Evolutionary conservation across 2,329 filamentous ascomycete genomes (phyloP).

Genomic region (Lasiodiplodia theobromae): DNA sequence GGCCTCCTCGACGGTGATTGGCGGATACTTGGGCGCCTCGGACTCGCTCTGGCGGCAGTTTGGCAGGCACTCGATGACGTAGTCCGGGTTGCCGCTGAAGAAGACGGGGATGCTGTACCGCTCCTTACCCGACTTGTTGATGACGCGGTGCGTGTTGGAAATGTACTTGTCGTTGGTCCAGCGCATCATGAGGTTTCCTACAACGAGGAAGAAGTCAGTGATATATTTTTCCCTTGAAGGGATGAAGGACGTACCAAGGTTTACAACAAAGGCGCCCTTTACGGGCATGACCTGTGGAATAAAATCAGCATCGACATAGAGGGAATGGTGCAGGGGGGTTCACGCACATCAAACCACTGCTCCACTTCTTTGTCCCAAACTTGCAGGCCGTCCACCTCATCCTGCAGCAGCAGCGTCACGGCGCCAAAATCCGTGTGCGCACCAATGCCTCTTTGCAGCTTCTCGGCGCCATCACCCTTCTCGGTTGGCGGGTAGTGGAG

Average conservation of each 20-base stretch:
- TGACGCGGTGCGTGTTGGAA: conserved; percentile 52
- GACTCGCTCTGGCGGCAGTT: conserved; percentile 47
- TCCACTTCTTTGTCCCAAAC: conserved; percentile 41
- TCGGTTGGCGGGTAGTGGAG: conserved; percentile 52
- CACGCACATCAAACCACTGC: conserved; percentile 38
- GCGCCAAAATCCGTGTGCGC: conserved; percentile 55
- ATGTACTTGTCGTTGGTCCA: conserved; percentile 53
- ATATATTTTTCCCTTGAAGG: conserved; percentile 21
- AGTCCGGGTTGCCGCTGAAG: conserved; percentile 55
- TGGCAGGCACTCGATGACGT: conserved; percentile 51
- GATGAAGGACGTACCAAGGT: conserved; percentile 40
- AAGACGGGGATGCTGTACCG: conserved; percentile 54
- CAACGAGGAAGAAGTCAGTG: conserved; percentile 36
- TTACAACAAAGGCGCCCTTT: conserved; percentile 40
- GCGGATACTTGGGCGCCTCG: conserved; percentile 49
- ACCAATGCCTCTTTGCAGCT: conserved; percentile 50
- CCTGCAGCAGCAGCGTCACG: conserved; percentile 52
- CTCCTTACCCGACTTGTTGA: conserved; percentile 49
- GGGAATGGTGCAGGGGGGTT: too few relatives aligned
- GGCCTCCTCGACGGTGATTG: conserved; percentile 53
- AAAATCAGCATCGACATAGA: neutral
- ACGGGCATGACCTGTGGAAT: conserved; percentile 30
- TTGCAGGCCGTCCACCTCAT: conserved; percentile 49
- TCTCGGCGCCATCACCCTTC: conserved; percentile 46
- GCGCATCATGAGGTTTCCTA: conserved; percentile 51